Evolutionary conservation across 2,329 filamentous ascomycete genomes (phyloP).

Genomic region (Xylogone sp.): DNA sequence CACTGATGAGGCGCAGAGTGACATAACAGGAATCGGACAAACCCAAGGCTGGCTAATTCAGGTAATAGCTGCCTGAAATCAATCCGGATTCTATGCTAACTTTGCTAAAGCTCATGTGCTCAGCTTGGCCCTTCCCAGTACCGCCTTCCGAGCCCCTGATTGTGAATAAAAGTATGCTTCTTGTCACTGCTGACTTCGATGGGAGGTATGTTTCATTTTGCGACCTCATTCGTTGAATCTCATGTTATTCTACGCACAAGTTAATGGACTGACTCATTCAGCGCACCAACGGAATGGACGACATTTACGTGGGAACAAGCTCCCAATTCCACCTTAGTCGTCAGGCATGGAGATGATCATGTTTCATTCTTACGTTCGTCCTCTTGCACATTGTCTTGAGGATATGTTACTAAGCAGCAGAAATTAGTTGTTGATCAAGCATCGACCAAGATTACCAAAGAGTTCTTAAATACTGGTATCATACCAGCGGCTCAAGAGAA

Average conservation of each 20-base stretch:
- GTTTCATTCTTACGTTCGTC: constrained; percentile 4
- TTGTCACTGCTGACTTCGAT: constrained; percentile 6
- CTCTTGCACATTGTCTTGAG: too few relatives aligned
- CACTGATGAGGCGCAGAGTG: too few relatives aligned
- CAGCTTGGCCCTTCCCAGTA: constrained; percentile 8
- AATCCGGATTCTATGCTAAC: too few relatives aligned
- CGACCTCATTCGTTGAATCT: too few relatives aligned
- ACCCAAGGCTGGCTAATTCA: not conserved
- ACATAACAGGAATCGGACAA: constrained; percentile 1
- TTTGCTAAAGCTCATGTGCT: constrained; percentile 1
- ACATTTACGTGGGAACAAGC: constrained; percentile 3
- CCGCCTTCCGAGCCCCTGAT: not conserved
- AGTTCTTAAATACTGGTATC: constrained; percentile 7
- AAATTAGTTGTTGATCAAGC: constrained; percentile 5
- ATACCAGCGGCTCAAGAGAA: constrained; percentile 3
- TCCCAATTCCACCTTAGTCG: constrained; percentile 7
- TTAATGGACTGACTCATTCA: not conserved
- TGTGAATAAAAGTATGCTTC: constrained; percentile 1
- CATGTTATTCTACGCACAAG: too few relatives aligned
- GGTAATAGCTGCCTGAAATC: too few relatives aligned
- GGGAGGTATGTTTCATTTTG: not conserved
- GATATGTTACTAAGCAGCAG: too few relatives aligned
- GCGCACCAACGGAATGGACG: constrained; percentile 7
- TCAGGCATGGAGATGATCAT: constrained; percentile 13
- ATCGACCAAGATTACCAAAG: constrained; percentile 8